Evolutionary conservation across 306 rosid species (phyloP).

Genomic region (Prunus salicina): DNA sequence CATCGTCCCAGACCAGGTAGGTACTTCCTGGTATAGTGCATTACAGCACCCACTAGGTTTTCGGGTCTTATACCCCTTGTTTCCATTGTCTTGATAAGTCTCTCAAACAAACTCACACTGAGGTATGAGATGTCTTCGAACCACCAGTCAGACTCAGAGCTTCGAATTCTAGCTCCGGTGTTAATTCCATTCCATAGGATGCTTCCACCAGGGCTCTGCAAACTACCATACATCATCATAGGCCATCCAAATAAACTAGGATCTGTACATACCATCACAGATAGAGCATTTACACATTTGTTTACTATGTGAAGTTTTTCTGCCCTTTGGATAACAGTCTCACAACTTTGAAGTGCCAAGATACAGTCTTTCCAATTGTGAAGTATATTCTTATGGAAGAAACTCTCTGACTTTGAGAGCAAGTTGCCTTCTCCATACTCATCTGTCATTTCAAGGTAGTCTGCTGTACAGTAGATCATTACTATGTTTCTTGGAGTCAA

Average conservation of each 20-base stretch:
- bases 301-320: slow-evolving; percentile 66
- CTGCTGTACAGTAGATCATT: slow-evolving; percentile 68
- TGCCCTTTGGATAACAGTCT: slow-evolving; percentile 54
- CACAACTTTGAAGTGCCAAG: slow-evolving; percentile 82
- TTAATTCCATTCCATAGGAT: slow-evolving; percentile 96
- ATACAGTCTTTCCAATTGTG: slow-evolving; percentile 93
- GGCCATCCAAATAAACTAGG: slow-evolving; percentile 99
- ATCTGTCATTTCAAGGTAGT: slow-evolving; percentile 87
- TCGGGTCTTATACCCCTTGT: slow-evolving; percentile 79
- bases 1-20: slow-evolving; percentile 90
- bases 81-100: slow-evolving; percentile 82
- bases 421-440: slow-evolving; percentile 82
- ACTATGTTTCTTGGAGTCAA: slow-evolving; percentile 71
- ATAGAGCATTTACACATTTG: slow-evolving; percentile 72
- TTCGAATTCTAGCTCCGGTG: slow-evolving; percentile 83
- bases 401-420: slow-evolving; percentile 62
- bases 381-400: slow-evolving; percentile 62
- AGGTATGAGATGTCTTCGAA: slow-evolving; percentile 93
- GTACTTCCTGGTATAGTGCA: slow-evolving; percentile 83
- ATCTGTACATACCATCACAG: slow-evolving; percentile 93
- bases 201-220: slow-evolving; percentile 98
- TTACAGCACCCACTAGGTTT: slow-evolving; percentile 69
- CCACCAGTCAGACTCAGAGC: slow-evolving; percentile 99
- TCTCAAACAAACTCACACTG: slow-evolving; percentile 67
- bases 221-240: slow-evolving; percentile 98